Base-by-base conservation (phyloP, 495 filamentous ascomycete genomes). In the Penicillium simplicissimum region DNA sequence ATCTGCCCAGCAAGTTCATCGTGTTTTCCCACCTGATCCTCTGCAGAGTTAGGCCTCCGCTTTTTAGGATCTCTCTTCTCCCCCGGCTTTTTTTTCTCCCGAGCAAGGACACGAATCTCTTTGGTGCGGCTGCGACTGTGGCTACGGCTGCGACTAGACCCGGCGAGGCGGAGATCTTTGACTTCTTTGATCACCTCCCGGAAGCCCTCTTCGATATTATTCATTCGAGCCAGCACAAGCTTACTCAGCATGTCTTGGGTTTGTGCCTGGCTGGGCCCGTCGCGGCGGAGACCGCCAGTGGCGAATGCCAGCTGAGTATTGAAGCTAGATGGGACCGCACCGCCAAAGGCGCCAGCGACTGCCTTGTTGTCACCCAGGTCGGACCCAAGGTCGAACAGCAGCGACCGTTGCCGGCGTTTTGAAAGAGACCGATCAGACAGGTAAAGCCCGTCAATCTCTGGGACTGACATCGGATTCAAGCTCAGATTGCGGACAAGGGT, bases 171-270 rank as follows among this genome's bases (percentile, higher is more conserved):
- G n/a, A 81, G 69, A 48, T 87, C 88, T 66, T 90, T 89, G 62
- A 96, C 88, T 75, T 97, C 93, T 57, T 87, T 90, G 57, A 95
- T 82, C 25, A 97, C 85, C 58, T 96, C 91, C 1, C 87, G 84
- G 68, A 98, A 90, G 13, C 82, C 82, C 71, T 93, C 91, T 72
- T 98, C 93, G 8, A 98, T 84, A 34, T 88, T 89, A 63, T 92
- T 93, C 89, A 98, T 96, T 55, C 91, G 81, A 7, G 91, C 90
- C n/a, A 97, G 78, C 73, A 97, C 88, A n/a, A 96, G 76, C 52
- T 90, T 85, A 62, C 87, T 87, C 74, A 96, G 88, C 71, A 87
- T 83, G 62, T 88, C 85, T 64, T 90, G 86, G 10, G 84, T 84
- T 64, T 90, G 86, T 9, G 84, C 84, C 23, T 80, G 78, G 33